Evolutionary conservation across 306 rosid species (phyloP).

Genomic region (Arachis stenosperma): DNA sequence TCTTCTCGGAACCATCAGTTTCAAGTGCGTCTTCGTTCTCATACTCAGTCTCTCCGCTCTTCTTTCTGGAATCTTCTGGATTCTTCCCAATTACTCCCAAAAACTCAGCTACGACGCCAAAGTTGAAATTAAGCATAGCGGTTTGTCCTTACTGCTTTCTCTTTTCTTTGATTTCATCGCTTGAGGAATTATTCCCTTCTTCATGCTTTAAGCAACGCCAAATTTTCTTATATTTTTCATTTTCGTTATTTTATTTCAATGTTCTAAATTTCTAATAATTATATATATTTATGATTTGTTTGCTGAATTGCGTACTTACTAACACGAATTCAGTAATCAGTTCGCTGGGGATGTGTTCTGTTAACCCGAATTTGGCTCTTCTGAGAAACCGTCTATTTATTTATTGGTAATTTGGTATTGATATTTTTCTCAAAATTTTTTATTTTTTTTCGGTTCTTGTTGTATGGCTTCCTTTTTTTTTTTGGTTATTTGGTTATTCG

Average conservation of each 20-base stretch:
- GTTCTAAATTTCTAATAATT: constrained; percentile 7
- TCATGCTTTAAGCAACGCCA: neutral
- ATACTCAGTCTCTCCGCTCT: constrained; percentile 61
- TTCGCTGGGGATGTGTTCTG: neutral
- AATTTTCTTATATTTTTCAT: neutral
- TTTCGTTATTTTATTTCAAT: constrained; percentile 17
- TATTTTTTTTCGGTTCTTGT: constrained; percentile 3
- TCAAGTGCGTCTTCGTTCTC: constrained; percentile 74
- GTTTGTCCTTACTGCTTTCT: constrained; percentile 38
- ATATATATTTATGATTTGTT: constrained; percentile 9
- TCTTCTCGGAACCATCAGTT: constrained; percentile 51
- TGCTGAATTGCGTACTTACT: neutral
- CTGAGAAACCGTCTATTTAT: neutral
- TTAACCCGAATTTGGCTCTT: constrained; percentile 18
- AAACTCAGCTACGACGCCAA: constrained; percentile 61
- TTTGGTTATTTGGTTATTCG: constrained; percentile 2
- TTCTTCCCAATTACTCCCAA: constrained; percentile 57
- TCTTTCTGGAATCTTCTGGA: constrained; percentile 78
- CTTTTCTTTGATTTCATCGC: neutral
- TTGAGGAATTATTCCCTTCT: neutral
- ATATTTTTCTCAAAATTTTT: constrained; percentile 5
- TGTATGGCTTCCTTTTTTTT: neutral
- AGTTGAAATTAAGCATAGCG: constrained; percentile 62
- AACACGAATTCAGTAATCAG: neutral
- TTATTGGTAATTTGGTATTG: neutral